Base-by-base conservation (phyloP, 805 yeast genomes). In the Saturnispora zaruensis region DNA sequence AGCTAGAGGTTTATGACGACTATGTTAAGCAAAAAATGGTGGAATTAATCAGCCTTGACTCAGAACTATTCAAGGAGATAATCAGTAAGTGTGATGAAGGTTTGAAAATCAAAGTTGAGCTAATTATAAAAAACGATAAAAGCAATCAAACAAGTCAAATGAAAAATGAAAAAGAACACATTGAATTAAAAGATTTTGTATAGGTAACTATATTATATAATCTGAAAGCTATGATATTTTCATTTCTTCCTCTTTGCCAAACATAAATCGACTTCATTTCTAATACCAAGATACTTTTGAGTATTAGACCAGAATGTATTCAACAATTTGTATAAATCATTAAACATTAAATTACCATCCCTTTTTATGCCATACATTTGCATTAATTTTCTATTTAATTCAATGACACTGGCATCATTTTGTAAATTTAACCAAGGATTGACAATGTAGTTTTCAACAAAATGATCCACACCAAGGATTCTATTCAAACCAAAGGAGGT, bases 171-270 rank as follows among this genome's bases (percentile, higher is more conserved):
- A 57, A 55, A n/a, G 55, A 62, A 1, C 79, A 74, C 48, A 80
- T 81, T 51, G 69, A 76, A 55, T 63, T 81, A 46, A 79, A 77
- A 58, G 67, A 74, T 1, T 81, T 81, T 59, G 75, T 60, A 8
- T 65, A 16, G 21, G 3, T 26, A 40, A 44, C 14, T 34, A 41
- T n/a, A 26, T 24, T 41, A 23, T 21, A 21, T 11, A 11, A 11
- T 5, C 4, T 9, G 44, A 18, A 24, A 16, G 26, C 21, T 28
- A 28, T 14, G 13, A 28, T 36, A 36, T 28, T 13, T 25, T 24
- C 11, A 40, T 42, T 42, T 48, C n/a, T 23, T 32, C 25, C 44
- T 53, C 20, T 34, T 46, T 14, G 57, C 55, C 24, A 56, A 28
- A 34, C 57, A 54, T 11, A 55, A 44, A 16, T 56, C 44, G 16